Conservation (phyloP, 495 filamentous ascomycete genomes). For the Neurospora tetrasperma region DNA sequence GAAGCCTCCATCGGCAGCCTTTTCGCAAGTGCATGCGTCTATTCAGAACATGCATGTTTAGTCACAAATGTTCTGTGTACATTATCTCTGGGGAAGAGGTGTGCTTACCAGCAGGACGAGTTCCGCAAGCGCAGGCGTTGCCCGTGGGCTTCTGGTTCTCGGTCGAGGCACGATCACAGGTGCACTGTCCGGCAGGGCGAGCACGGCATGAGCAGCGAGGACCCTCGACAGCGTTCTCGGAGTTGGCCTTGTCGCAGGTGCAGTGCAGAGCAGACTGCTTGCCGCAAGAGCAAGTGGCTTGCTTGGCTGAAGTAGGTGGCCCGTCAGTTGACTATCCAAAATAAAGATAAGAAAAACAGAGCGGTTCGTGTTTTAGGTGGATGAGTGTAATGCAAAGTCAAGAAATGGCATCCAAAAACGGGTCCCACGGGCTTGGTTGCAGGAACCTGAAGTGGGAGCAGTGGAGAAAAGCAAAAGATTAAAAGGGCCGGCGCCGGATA, state of each 20-base stretch:
- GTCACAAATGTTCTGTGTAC: background rate
- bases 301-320: conserved; percentile 26
- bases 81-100: background rate
- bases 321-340: background rate
- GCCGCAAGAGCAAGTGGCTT: conserved; percentile 78
- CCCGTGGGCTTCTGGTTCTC: conserved; percentile 57
- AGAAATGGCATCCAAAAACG: background rate
- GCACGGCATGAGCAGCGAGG: conserved; percentile 73
- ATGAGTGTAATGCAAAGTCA: background rate
- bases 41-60: conserved; percentile 1
- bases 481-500: background rate
- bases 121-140: conserved; percentile 63
- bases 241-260: conserved; percentile 64
- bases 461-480: background rate
- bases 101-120: conserved; percentile 53
- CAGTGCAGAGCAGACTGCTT: conserved; percentile 77
- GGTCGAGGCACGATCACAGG: conserved; percentile 57
- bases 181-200: conserved; percentile 72
- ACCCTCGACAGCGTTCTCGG: conserved; percentile 65
- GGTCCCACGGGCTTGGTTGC: background rate
- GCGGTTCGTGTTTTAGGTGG: background rate
- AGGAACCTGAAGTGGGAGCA: background rate
- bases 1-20: conserved; percentile 44
- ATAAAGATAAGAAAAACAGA: background rate
- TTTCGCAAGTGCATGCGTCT: conserved; percentile 82